Conservation (phyloP, 2,329 filamentous ascomycete species). For the Claviceps quebecensis region DNA sequence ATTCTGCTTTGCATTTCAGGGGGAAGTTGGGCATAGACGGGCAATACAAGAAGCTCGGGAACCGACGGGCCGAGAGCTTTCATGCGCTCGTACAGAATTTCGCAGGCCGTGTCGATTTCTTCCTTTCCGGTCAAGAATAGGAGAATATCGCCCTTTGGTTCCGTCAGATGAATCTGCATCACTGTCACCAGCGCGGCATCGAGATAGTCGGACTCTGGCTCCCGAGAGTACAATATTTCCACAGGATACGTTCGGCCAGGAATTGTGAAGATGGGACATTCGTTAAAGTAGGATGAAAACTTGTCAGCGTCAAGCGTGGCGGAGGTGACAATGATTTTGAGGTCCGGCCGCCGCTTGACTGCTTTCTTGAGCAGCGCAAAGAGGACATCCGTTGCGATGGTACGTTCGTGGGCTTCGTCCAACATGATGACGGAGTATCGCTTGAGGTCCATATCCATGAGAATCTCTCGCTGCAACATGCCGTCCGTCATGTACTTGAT, state of each 20-base stretch:
- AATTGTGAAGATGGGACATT: conserved; percentile 92
- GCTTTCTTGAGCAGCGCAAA: conserved; percentile 94
- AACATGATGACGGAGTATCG: conserved; percentile 96
- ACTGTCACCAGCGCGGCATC: conserved; percentile 90
- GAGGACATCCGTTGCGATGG: conserved; percentile 87
- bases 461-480: conserved; percentile 90
- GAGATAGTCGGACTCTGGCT: conserved; percentile 91
- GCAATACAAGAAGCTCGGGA: conserved; percentile 81
- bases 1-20: conserved; percentile 89
- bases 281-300: conserved; percentile 91
- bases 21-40: conserved; percentile 89
- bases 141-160: conserved; percentile 87
- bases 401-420: conserved; percentile 95
- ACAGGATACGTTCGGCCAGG: conserved; percentile 91
- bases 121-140: conserved; percentile 95
- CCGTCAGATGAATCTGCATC: conserved; percentile 94
- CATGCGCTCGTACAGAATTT: conserved; percentile 90
- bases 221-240: conserved; percentile 86
- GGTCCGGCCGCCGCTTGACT: conserved; percentile 65
- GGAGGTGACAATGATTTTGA: conserved; percentile 93
- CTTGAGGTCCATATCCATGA: conserved; percentile 77
- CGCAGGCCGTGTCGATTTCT: conserved; percentile 90
- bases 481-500: conserved; percentile 99
- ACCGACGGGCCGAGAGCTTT: conserved; percentile 84
- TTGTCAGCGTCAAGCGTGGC: conserved; percentile 95